These are phyloP conservation scores for Saccharomycopsis sp. DNA, from an alignment of 805 yeast genomes.

Conservation along the genomic window DNA sequence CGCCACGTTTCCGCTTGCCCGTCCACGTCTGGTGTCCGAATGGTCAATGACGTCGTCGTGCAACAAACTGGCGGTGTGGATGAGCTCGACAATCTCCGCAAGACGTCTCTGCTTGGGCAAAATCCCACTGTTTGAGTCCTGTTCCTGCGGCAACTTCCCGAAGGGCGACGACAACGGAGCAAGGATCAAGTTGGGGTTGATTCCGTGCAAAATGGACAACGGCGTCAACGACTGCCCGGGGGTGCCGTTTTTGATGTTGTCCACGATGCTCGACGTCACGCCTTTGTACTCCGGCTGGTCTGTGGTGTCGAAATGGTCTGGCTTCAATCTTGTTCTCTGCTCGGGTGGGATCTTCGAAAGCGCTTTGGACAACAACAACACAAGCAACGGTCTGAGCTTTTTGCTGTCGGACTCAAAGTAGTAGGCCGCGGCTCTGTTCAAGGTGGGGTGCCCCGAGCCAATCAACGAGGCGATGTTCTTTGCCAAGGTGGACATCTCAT, in stretches of 20 bases:
- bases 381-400: conserved; percentile 88
- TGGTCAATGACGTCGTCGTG: conserved; percentile 96
- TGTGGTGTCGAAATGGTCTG: conserved; percentile 59
- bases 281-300: conserved; percentile 59
- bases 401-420: conserved; percentile 96
- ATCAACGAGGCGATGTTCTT: conserved; percentile 77
- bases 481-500: conserved; percentile 87
- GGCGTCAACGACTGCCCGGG: conserved; percentile 70
- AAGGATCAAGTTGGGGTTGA: conserved; percentile 73
- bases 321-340: conserved; percentile 55
- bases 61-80: conserved; percentile 89
- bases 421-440: conserved; percentile 87
- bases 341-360: conserved; percentile 64
- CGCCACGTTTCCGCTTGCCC: conserved; percentile 87
- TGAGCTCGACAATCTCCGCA: conserved; percentile 98
- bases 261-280: conserved; percentile 37
- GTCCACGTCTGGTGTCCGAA: conserved; percentile 82
- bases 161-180: conserved; percentile 83
- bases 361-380: conserved; percentile 75
- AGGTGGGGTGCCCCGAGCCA: conserved; percentile 90
- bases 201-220: conserved; percentile 76
- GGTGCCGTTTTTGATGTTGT: conserved; percentile 36
- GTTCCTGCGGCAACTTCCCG: conserved; percentile 52
- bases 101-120: conserved; percentile 90
- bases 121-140: conserved; percentile 59